A percentile compares a stretch with the other conserved stretches of the same genome.
Evolutionary conservation across 768 basidiomycete species (phyloP).

Genomic region (Brasilioporus rufonigricans): DNA sequence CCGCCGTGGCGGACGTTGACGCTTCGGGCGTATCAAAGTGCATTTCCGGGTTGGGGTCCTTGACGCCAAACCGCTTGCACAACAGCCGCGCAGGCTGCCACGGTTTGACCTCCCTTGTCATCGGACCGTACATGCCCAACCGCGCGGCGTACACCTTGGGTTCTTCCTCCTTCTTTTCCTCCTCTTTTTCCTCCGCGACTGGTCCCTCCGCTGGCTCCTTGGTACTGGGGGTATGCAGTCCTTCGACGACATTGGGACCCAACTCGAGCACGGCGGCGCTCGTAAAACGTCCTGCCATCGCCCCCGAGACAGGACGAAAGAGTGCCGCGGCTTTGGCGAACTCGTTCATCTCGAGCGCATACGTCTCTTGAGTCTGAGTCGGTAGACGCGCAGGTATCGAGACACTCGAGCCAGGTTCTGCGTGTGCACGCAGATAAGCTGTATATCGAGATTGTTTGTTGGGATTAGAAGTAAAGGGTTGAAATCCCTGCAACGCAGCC

Average conservation of each 20-base stretch:
- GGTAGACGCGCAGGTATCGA: conserved; percentile 53
- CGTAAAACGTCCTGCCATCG: conserved; percentile 95
- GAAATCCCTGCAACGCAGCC: conserved; percentile 85
- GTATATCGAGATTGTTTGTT: conserved; percentile 83
- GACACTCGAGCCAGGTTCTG: conserved; percentile 40
- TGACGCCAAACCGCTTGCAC: conserved; percentile 92
- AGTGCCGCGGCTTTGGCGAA: conserved; percentile 85
- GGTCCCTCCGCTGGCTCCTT: no score
- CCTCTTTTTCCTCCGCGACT: conserved; percentile 36
- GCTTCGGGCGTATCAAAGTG: conserved; percentile 31
- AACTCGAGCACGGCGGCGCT: conserved; percentile 71
- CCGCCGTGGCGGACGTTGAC: conserved; percentile 21
- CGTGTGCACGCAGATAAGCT: conserved; percentile 76
- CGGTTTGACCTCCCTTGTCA: conserved; percentile 70
- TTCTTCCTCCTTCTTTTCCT: conserved; percentile 54
- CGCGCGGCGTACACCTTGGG: conserved; percentile 81
- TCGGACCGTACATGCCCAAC: conserved; percentile 84
- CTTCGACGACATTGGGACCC: conserved; percentile 61
- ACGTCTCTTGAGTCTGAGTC: conserved; percentile 61
- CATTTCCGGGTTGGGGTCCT: conserved; percentile 72
- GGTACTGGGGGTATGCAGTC: conserved; percentile 58
- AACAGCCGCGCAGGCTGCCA: conserved; percentile 86
- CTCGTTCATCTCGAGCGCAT: conserved; percentile 80
- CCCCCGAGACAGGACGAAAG: conserved; percentile 88
- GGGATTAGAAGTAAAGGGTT: conserved; percentile 78